Conservation (phyloP, 805 yeast genomes). For the Zygoascus biomembranicola region DNA sequence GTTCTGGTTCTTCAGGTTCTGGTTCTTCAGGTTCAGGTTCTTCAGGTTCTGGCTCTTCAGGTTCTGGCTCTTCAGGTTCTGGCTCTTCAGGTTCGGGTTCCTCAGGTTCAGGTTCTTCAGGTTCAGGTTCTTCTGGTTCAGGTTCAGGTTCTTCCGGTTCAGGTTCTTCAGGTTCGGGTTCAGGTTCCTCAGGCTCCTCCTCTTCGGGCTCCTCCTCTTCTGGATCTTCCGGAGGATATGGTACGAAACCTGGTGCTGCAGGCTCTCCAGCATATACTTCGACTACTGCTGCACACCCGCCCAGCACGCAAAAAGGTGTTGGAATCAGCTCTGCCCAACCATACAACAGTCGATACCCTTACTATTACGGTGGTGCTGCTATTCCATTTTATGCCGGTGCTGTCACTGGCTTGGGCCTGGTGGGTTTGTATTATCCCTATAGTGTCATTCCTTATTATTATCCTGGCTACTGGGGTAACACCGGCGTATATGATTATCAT, state of each 20-base stretch:
- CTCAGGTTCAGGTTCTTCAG: background rate
- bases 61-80: background rate
- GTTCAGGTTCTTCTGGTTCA: background rate
- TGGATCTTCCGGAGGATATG: background rate
- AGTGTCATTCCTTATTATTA: background rate
- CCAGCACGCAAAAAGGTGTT: background rate
- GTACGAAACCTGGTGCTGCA: background rate
- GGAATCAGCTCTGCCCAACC: background rate
- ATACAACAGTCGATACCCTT: background rate
- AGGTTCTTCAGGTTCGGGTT: background rate
- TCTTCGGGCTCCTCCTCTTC: background rate
- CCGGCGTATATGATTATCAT: conserved; percentile 12
- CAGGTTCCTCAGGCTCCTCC: background rate
- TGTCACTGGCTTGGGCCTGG: conserved; percentile 2
- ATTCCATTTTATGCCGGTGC: conserved; percentile 9
- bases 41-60: background rate
- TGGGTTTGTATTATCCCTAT: background rate
- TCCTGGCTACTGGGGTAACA: conserved; percentile 9
- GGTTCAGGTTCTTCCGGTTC: background rate
- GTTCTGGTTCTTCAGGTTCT: background rate
- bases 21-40: conserved; percentile 1
- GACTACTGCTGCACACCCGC: background rate
- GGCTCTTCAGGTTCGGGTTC: background rate
- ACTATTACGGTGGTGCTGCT: conserved; percentile 10
- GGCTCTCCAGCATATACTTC: background rate